Base-by-base conservation (phyloP, 495 filamentous ascomycete genomes). In the Trichocladium uniseriatum region DNA sequence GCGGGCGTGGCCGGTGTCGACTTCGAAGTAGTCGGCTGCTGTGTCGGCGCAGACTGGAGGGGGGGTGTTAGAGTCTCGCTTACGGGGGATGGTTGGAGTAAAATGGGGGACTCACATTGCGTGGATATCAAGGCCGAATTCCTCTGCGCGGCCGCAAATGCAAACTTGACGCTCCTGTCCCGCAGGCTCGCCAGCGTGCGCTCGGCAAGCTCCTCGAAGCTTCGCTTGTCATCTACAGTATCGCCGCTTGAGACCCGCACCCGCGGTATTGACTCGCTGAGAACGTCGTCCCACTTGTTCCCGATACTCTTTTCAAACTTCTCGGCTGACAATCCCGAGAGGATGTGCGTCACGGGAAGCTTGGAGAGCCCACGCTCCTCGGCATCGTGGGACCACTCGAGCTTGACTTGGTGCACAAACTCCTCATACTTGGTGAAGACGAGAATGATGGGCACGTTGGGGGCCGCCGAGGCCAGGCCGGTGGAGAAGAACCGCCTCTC, bases 351-450 rank as follows among this genome's bases (percentile, higher is more conserved):
- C 27, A 63, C 58, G 16, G 61, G 55, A 1, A 63, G 51, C 15
- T 63, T 63, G 6, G 43, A 48, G 37, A 61, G 34, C 0, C 61
- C 58, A 18, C 44, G 53, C 15, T 61, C 37, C 15, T 54, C 20
- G 10, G 56, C 55, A 7, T 49, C 43, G 13, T 21, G 32, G 6
- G 51, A 53, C 61, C 61, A 63, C 21, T 57, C 56, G 32, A 61
- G 34, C 45, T 49, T 40, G 22, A 63, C 58, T 11, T 43, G 48
- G 24, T 24, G 38, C 11, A 61, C 53, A 31, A 63, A 63, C 38
- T 63, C 61, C 5, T 63, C 58, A 14, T 63, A 63, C 32, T 63
- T 63, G 15, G 58, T 63, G 14, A 59, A 63, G 5, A 59, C 31
- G 15, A 63, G 37, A 19, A 59, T 8, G 1, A 57, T 39, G 5